Conservation (phyloP, 192 early-diverging fungal species). For the Lunasporangiospora selenospora region DNA sequence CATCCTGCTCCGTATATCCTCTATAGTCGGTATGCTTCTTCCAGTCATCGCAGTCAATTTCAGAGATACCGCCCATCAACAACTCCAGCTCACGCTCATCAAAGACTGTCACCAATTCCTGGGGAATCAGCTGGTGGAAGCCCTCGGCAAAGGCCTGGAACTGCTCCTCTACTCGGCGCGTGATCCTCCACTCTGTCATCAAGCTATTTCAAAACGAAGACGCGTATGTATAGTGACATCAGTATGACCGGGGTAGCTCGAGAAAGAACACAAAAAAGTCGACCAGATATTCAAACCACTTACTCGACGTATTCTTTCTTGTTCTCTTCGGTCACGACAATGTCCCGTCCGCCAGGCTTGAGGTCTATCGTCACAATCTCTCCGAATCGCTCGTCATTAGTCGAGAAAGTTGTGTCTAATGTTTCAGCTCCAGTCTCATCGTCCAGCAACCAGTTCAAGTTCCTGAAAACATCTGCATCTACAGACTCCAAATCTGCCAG, state of each 20-base stretch:
- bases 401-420: constrained; percentile 88
- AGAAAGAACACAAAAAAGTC: neutral
- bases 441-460: constrained; percentile 95
- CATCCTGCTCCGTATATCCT: constrained; percentile 97
- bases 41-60: constrained; percentile 98
- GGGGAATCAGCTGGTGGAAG: constrained; percentile 96
- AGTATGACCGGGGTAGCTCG: neutral
- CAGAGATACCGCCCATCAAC: constrained; percentile 95
- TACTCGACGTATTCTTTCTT: constrained; percentile 94
- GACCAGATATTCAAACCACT: neutral
- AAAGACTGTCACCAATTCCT: constrained; percentile 94
- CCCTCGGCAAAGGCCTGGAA: constrained; percentile 95
- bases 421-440: constrained; percentile 85
- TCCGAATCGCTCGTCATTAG: constrained; percentile 95
- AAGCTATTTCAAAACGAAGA: constrained; percentile 48
- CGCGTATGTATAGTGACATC: neutral
- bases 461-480: constrained; percentile 90
- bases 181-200: constrained; percentile 89
- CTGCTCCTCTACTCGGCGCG: constrained; percentile 93
- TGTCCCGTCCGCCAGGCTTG: constrained; percentile 86
- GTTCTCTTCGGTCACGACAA: constrained; percentile 96
- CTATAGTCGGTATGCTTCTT: constrained; percentile 98
- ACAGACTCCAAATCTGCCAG: constrained; percentile 95
- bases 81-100: constrained; percentile 98
- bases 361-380: constrained; percentile 88